Conservation (phyloP, 1,284 basidiomycete species). For the Somion occarium region DNA sequence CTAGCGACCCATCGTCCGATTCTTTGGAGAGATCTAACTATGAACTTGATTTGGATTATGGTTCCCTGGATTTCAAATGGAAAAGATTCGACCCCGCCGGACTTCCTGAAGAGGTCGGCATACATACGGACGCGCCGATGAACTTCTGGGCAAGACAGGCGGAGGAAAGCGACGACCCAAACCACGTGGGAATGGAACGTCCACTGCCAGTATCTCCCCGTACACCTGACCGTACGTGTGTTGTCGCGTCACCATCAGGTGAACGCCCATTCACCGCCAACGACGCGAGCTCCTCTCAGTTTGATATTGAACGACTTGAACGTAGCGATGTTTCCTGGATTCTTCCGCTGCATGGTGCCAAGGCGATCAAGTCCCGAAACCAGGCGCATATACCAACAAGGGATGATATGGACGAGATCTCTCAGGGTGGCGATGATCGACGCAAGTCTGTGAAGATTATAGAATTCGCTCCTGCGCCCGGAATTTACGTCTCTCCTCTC, state of each 20-base stretch:
- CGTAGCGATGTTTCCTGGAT: conserved; percentile 1
- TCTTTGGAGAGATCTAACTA: conserved; percentile 30
- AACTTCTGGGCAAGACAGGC: not conserved
- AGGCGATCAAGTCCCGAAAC: not conserved
- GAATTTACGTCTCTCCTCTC: conserved; percentile 45
- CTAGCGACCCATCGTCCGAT: conserved; percentile 33
- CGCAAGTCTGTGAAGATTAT: too few species aligned
- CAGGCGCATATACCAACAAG: too few species aligned
- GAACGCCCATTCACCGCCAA: not conserved
- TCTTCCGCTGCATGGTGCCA: not conserved
- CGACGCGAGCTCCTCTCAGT: not conserved
- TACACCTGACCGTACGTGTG: not conserved
- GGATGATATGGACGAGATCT: too few species aligned
- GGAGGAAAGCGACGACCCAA: not conserved
- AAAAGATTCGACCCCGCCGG: conserved; percentile 39
- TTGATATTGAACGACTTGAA: not conserved
- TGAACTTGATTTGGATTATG: conserved; percentile 29
- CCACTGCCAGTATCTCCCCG: not conserved
- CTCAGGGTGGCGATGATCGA: too few species aligned
- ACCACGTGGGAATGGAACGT: not conserved
- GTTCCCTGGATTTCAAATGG: conserved; percentile 53
- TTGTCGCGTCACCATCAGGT: not conserved
- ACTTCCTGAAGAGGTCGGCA: conserved; percentile 1
- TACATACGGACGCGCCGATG: not conserved
- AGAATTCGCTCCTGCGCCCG: conserved; percentile 38